These are phyloP conservation scores for Fraxinus paxiana DNA, from an alignment of 305 asterid species.

Conservation along the genomic window DNA sequence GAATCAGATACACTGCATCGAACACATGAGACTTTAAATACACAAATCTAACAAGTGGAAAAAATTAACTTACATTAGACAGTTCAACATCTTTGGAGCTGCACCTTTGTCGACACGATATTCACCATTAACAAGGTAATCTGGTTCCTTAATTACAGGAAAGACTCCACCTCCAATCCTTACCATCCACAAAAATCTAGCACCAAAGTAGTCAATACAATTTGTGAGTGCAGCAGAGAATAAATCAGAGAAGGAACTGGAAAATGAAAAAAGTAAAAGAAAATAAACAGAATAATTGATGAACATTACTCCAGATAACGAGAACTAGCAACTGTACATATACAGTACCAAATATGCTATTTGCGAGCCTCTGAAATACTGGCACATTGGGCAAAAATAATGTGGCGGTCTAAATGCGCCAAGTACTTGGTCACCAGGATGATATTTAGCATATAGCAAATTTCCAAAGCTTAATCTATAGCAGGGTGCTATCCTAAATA, in stretches of 20 bases:
- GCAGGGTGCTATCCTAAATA: background rate
- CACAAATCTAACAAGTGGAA: background rate
- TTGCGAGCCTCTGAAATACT: background rate
- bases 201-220: constrained; percentile 26
- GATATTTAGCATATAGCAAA: background rate
- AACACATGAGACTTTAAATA: background rate
- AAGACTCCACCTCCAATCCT: constrained; percentile 97
- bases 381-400: background rate
- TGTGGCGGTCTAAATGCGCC: background rate
- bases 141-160: constrained; percentile 95
- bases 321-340: background rate
- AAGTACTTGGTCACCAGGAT: background rate
- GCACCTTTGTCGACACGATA: constrained; percentile 98
- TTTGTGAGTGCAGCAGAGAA: constrained; percentile 10
- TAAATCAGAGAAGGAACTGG: background rate
- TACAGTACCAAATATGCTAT: background rate
- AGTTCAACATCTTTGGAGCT: constrained; percentile 94
- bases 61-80: constrained; percentile 75
- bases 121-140: constrained; percentile 97
- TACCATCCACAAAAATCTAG: constrained; percentile 98
- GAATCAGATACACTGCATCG: background rate
- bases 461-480: background rate
- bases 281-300: background rate
- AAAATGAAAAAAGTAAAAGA: background rate
- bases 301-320: background rate